Evolutionary conservation across 805 yeast species (phyloP).

Genomic region (Nakazawaea wickerhamii): DNA sequence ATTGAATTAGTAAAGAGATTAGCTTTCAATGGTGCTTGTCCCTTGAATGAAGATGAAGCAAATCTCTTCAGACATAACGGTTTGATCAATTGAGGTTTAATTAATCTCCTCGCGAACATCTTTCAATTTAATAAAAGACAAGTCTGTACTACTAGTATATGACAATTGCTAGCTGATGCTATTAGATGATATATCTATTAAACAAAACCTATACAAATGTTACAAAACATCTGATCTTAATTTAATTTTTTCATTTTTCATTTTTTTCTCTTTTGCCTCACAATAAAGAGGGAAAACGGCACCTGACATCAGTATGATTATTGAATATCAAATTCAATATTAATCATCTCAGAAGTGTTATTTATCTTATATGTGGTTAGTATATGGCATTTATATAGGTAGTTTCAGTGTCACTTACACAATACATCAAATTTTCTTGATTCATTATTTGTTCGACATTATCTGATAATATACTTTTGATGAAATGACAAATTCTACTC

Average conservation of each 20-base stretch:
- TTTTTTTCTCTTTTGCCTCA: no score
- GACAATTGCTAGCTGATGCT: no score
- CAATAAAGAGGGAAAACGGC: no score
- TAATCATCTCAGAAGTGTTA: not conserved
- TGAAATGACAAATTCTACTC: slow-evolving; percentile 9
- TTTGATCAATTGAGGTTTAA: not conserved
- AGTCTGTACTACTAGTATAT: no score
- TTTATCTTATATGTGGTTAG: not conserved
- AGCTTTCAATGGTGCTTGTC: slow-evolving; percentile 8
- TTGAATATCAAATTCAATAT: not conserved
- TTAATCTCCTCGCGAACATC: not conserved
- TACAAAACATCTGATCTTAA: not conserved
- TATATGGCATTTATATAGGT: not conserved
- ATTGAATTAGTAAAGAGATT: slow-evolving; percentile 7
- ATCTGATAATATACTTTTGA: not conserved
- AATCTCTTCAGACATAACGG: not conserved
- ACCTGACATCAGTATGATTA: not conserved
- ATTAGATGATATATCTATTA: no score
- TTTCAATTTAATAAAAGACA: not conserved
- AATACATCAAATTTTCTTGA: slow-evolving; percentile 4
- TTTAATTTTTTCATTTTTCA: no score
- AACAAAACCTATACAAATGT: not conserved
- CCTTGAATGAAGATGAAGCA: not conserved
- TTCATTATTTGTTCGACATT: not conserved
- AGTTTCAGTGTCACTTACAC: slow-evolving; percentile 4